Conservation (phyloP, 78 protist species). For the Dictyostelium purpureum region DNA sequence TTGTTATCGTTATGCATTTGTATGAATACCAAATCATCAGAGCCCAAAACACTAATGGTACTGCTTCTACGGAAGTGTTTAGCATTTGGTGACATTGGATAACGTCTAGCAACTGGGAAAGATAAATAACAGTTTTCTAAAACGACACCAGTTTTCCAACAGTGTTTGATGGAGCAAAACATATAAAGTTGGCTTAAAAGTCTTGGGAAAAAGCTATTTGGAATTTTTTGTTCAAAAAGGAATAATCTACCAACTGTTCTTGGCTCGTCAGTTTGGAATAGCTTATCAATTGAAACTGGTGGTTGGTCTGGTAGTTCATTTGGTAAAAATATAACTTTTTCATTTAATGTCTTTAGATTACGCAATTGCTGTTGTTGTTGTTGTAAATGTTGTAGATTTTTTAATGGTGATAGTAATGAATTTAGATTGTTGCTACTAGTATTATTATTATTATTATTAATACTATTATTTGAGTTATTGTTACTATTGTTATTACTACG, state of each 20-base stretch:
- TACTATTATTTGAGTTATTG: not conserved
- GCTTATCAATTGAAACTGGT: slow-evolving; percentile 17
- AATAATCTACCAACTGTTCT: slow-evolving; percentile 30
- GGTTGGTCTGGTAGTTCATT: slow-evolving; percentile 42
- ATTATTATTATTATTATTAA: not conserved
- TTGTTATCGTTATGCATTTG: slow-evolving; percentile 2
- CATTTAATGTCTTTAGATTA: slow-evolving; percentile 8
- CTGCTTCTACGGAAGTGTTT: slow-evolving; percentile 14
- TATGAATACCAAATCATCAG: slow-evolving; percentile 54
- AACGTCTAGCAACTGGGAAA: slow-evolving; percentile 25
- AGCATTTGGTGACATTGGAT: slow-evolving; percentile 12
- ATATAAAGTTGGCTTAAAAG: slow-evolving; percentile 32
- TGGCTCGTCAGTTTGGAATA: slow-evolving; percentile 13
- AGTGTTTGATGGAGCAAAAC: slow-evolving; percentile 33
- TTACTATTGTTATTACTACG: not conserved
- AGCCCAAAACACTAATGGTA: not conserved
- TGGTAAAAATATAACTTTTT: slow-evolving; percentile 58
- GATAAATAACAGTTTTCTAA: slow-evolving; percentile 49
- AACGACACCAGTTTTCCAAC: slow-evolving; percentile 56
- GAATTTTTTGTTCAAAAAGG: slow-evolving; percentile 43
- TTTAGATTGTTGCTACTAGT: not conserved
- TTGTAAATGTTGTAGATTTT: not conserved
- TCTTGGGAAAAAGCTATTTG: slow-evolving; percentile 25
- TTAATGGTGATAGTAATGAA: not conserved
- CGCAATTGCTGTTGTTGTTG: not conserved